Conservation (phyloP, 139 green algal genomes). For the Chlamydomonas applanata region DNA sequence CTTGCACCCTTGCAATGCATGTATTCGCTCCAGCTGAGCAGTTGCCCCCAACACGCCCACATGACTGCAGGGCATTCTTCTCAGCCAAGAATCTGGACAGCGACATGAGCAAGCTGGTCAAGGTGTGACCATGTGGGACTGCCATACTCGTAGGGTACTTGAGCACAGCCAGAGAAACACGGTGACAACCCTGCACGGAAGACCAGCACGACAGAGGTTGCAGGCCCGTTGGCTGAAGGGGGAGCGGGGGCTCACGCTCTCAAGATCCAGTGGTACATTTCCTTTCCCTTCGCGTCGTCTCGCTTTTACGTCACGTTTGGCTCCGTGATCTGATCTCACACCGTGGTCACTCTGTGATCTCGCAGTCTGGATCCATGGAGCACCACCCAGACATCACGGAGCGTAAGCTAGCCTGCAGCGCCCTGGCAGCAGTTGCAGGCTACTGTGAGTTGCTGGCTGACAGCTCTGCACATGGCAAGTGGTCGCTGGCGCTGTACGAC, state of each 20-base stretch:
- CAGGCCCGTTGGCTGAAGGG: too few relatives aligned
- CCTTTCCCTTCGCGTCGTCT: too few relatives aligned
- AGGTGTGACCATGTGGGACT: constrained; percentile 29
- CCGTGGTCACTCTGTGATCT: neutral
- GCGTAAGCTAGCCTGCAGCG: constrained; percentile 46
- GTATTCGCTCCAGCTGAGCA: too few relatives aligned
- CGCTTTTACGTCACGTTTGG: too few relatives aligned
- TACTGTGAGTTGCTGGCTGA: constrained; percentile 52
- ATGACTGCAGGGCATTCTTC: constrained; percentile 50
- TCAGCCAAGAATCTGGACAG: constrained; percentile 66
- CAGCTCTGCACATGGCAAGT: constrained; percentile 51
- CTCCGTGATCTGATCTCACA: too few relatives aligned
- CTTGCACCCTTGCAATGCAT: too few relatives aligned
- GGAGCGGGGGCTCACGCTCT: too few relatives aligned
- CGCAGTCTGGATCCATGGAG: constrained; percentile 59
- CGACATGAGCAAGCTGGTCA: constrained; percentile 68
- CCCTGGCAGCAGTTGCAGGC: constrained; percentile 66
- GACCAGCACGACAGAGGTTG: too few relatives aligned
- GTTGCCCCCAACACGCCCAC: too few relatives aligned
- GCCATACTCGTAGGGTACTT: neutral
- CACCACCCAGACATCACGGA: constrained; percentile 73
- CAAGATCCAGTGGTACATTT: too few relatives aligned
- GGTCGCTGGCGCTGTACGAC: constrained; percentile 72
- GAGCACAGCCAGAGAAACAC: neutral
- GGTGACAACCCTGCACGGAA: too few relatives aligned